Evolutionary conservation across 371 early-diverging fungal genomes (phyloP).

Genomic region (Dinochytrium kinnereticum): DNA sequence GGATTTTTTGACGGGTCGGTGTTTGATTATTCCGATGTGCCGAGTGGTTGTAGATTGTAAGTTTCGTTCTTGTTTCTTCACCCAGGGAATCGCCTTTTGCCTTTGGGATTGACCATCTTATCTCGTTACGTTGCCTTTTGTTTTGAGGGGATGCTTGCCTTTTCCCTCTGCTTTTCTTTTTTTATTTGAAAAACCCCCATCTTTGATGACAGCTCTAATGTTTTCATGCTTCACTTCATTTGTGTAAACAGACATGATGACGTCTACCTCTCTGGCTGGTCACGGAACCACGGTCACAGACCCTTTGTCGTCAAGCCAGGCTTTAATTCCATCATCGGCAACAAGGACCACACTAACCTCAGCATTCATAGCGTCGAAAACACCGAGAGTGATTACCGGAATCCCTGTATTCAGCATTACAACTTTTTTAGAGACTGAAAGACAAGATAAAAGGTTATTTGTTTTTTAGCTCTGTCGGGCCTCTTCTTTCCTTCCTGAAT

Average conservation of each 20-base stretch:
- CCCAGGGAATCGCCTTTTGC: too few relatives aligned
- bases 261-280: constrained; percentile 37
- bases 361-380: constrained; percentile 29
- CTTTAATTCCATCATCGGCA: constrained; percentile 16
- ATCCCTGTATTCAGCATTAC: constrained; percentile 39
- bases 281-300: constrained; percentile 2
- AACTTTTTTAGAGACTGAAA: too few relatives aligned
- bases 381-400: constrained; percentile 26
- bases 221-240: too few relatives aligned
- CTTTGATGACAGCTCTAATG: too few relatives aligned
- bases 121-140: too few relatives aligned
- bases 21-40: constrained; percentile 20
- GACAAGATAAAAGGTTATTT: too few relatives aligned
- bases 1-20: constrained; percentile 25
- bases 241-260: constrained; percentile 34
- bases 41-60: constrained; percentile 25
- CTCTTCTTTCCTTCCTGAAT: too few relatives aligned
- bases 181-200: too few relatives aligned
- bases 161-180: too few relatives aligned
- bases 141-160: neutral
- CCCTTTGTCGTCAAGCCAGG: constrained; percentile 20
- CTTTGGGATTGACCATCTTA: too few relatives aligned
- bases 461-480: too few relatives aligned
- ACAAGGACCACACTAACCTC: constrained; percentile 16
- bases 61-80: too few relatives aligned